Conservation (phyloP, 805 yeast genomes). For the Cyberlindnera mississippiensis region DNA sequence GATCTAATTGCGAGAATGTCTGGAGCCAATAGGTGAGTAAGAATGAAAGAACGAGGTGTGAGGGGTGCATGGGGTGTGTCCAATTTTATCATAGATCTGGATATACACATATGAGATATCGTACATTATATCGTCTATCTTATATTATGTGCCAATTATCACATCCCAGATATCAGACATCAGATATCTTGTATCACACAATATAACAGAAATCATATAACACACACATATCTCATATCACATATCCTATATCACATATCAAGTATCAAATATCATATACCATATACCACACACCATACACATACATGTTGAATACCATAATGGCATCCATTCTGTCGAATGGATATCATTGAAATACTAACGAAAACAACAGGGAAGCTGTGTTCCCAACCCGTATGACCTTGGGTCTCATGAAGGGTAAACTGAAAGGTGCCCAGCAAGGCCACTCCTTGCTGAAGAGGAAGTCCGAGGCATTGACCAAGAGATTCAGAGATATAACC, state of each 20-base stretch:
- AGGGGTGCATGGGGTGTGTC: not conserved
- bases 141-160: not conserved
- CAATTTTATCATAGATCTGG: not conserved
- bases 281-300: too few relatives aligned
- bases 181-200: too few relatives aligned
- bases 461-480: conserved; percentile 95
- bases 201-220: too few relatives aligned
- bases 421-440: conserved; percentile 94
- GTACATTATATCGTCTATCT: not conserved
- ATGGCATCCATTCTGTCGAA: too few relatives aligned
- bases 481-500: conserved; percentile 93
- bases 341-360: too few relatives aligned
- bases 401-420: conserved; percentile 88
- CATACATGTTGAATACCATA: too few relatives aligned
- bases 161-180: too few relatives aligned
- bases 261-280: too few relatives aligned
- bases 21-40: conserved; percentile 4
- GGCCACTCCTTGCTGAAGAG: conserved; percentile 92
- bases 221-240: too few relatives aligned
- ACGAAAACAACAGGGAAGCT: conserved; percentile 62
- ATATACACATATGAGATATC: not conserved
- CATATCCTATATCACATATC: too few relatives aligned
- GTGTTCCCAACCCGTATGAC: conserved; percentile 99
- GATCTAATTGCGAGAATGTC: too few relatives aligned
- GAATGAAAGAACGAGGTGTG: too few relatives aligned